Base-by-base conservation (phyloP, 495 filamentous ascomycete genomes). In the Hyphodiscus hymeniophilus region DNA sequence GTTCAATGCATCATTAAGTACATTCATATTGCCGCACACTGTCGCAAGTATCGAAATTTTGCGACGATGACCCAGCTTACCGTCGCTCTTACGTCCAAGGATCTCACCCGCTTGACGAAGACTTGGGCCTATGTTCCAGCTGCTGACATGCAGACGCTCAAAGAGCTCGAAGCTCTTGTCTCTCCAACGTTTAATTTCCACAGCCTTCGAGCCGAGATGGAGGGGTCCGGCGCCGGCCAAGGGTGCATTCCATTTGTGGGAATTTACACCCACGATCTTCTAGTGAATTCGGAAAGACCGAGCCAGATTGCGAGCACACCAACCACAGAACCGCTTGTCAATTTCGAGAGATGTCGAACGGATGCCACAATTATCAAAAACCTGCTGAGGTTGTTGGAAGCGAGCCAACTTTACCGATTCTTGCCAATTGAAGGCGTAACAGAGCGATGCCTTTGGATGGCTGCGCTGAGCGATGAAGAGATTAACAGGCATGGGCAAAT, bases 201-300 rank as follows among this genome's bases (percentile, higher is more conserved):
- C 62, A 87, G 84, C 55, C 70, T 99, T 38, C 75, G 94, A 38
- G 76, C 80, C 12, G 92, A 97, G 63, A 97, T 96, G 91, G 94
- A 97, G 61, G 74, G 74, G 17, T 64, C 69, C 31, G 60, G 72
- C 51, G 66, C 77, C 3, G 86, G 90, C 48, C 81, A 82, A 56
- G 92, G 90, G 32, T 96, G 92, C 55, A 95, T 99, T 60, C 94
- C 94, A 3, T 96, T 99, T 62, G 87, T 98, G 59, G 92, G 88
- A 68, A 81, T 76, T 38, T 98, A 97, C 63, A 91, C 90, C 4
- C 90, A 95, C 57, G 94, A 99, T 57, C 74, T 99, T n/a, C 87
- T 95, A 28, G 94, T 89, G 65, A 99, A 97, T 62, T 80, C 87
- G 0, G 89, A 96, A 63, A 84, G 94, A 57, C 90, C 91, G 13